Evolutionary conservation across 1,284 basidiomycete species (phyloP).

Genomic region (Cronartium quercuum): DNA sequence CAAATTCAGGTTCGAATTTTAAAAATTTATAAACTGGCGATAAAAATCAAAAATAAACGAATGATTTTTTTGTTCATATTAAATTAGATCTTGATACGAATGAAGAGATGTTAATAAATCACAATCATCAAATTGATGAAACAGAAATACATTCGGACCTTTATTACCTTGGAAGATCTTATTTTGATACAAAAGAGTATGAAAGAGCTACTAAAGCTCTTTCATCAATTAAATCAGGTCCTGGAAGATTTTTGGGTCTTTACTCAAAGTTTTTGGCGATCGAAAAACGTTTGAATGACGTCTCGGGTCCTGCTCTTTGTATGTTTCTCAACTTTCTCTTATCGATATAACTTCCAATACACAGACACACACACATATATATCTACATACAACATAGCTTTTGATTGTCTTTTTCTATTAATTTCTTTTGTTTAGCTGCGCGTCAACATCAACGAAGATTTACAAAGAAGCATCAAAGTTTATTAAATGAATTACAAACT

Average conservation of each 20-base stretch:
- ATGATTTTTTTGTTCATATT: neutral
- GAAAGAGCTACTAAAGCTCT: slow-evolving; percentile 66
- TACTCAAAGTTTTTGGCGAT: slow-evolving; percentile 72
- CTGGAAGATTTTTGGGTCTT: slow-evolving; percentile 67
- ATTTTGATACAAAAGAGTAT: slow-evolving; percentile 73
- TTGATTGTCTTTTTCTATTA: neutral
- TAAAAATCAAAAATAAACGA: no score
- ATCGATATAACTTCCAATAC: neutral
- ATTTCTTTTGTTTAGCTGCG: slow-evolving; percentile 63
- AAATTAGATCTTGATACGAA: neutral
- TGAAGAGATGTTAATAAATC: neutral
- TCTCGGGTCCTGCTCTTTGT: slow-evolving; percentile 39
- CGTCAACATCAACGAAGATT: slow-evolving; percentile 60
- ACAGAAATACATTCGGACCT: slow-evolving; percentile 51
- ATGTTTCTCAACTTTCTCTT: neutral
- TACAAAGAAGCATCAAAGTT: slow-evolving; percentile 56
- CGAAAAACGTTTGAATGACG: slow-evolving; percentile 52
- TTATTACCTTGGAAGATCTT: slow-evolving; percentile 66
- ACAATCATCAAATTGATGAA: neutral
- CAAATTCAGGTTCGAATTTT: neutral
- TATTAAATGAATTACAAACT: slow-evolving; percentile 43
- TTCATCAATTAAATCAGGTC: slow-evolving; percentile 60
- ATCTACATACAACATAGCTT: slow-evolving; percentile 10
- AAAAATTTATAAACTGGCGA: no score
- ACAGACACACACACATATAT: slow-evolving; percentile 42